Conservation (phyloP, 2,329 filamentous ascomycete genomes). For the Talaromyces sp. region DNA sequence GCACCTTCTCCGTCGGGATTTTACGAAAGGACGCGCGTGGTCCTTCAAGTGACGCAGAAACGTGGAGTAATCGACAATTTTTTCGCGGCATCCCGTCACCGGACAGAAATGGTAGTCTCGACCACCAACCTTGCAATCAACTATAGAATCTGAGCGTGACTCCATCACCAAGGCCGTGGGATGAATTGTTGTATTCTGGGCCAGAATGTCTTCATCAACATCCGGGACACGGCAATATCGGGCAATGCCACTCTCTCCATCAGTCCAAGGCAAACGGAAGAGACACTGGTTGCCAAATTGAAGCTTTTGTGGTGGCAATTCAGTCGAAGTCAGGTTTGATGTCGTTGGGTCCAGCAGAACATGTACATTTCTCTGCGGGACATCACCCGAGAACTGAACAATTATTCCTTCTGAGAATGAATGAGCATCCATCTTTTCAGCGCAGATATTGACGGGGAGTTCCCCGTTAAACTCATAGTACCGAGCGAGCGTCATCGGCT, state of each 20-base stretch:
- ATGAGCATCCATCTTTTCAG: neutral
- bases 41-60: slow-evolving; percentile 12
- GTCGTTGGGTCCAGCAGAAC: neutral
- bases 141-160: neutral
- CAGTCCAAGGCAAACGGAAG: neutral
- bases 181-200: slow-evolving; percentile 13
- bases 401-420: neutral
- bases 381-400: slow-evolving; percentile 13
- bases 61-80: slow-evolving; percentile 5
- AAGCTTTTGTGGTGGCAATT: slow-evolving; percentile 2
- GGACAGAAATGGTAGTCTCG: slow-evolving; percentile 13
- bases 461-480: slow-evolving; percentile 10
- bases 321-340: neutral
- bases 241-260: neutral
- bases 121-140: neutral
- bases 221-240: slow-evolving; percentile 15
- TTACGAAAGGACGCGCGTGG: slow-evolving; percentile 10
- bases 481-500: slow-evolving; percentile 78
- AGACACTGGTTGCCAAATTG: slow-evolving; percentile 15
- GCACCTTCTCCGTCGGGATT: slow-evolving; percentile 8
- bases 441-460: neutral
- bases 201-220: neutral
- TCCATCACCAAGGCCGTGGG: slow-evolving; percentile 4
- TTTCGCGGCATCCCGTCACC: slow-evolving; percentile 4
- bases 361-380: neutral